Conservation (phyloP, 208 protist species). For the Leishmania lainsoni region DNA sequence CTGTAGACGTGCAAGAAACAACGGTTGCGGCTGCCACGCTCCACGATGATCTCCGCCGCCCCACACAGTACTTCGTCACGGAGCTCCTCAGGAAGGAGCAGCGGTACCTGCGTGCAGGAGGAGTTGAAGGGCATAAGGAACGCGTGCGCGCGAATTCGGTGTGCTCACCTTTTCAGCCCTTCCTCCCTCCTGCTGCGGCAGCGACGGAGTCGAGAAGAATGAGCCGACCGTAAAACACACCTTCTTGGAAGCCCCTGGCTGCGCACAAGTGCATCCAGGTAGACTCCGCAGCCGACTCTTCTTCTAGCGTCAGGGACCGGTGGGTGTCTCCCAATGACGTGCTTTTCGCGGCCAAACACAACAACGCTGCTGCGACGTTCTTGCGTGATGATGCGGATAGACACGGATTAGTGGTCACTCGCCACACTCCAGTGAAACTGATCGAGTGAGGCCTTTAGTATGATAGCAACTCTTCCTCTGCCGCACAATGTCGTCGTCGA, state of each 20-base stretch:
- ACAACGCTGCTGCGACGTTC: neutral
- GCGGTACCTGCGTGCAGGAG: conserved; percentile 14
- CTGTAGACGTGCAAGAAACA: conserved; percentile 69
- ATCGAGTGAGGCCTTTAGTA: neutral
- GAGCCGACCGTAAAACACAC: neutral
- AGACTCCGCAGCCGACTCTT: neutral
- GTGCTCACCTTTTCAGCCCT: neutral
- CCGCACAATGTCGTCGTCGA: neutral
- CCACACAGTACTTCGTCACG: conserved; percentile 35
- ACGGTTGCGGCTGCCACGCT: conserved; percentile 34
- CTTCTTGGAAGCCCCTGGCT: neutral
- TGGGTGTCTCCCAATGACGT: neutral
- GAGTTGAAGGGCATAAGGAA: neutral
- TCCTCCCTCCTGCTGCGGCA: neutral
- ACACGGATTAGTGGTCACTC: neutral
- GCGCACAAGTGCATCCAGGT: neutral
- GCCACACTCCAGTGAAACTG: neutral
- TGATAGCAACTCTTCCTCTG: neutral
- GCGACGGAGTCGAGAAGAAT: neutral
- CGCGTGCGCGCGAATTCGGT: neutral
- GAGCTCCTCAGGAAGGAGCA: conserved; percentile 44
- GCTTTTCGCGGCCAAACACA: neutral
- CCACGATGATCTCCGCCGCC: conserved; percentile 66
- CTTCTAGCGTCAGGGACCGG: neutral
- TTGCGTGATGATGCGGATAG: neutral